Evolutionary conservation across 148 eudicot species (phyloP), one percentile per base, ranked within the genome.

Genomic region (Rhododendron ovatum): DNA sequence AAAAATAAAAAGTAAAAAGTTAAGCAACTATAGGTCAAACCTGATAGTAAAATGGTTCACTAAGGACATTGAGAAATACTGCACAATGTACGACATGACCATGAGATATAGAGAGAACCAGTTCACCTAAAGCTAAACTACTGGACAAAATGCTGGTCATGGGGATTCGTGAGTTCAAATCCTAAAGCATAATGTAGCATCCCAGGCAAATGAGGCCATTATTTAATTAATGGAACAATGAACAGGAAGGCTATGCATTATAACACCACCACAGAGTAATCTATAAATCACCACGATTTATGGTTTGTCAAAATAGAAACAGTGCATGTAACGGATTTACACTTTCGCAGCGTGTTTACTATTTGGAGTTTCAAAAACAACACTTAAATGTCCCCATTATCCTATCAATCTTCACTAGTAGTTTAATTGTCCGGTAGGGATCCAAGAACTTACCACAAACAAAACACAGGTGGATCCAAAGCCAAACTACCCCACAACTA

Each of bases 91-190:
- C 15, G 7, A 13, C 75, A 83, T 45, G 57, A 37, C 51, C 45
- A 11, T 28, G 14, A 22, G 14, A 22, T 84, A 24, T 47, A 48
- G 41, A 14, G 51, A 39, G 28, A 50, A 15, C 33, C 13, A 20
- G 11, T 26, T 43, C 13, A 28, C 43, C 17, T 9, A 71, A 77
- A 84, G 75, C 85, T 84, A 71, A 45, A 69, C 43, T 73, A 48
- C 35, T 84, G 51, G 85, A 17, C 71, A 59, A 84, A 35, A 41
- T 84, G 43, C 63, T 33, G 53, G 51, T 33, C 76, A 63, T 65
- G 30, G 37, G 20, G 26, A 41, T 8, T n/a, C 51, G 45, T 2
- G 35, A 45, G 37, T 77, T 43, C n/a, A 84, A 47, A 6, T 84
- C 61, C 79, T 84, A 17, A 28, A 24, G 85, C 45, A 71, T 75